Base-by-base conservation (phyloP, 805 yeast species). In the Candida vartiovaarae region DNA sequence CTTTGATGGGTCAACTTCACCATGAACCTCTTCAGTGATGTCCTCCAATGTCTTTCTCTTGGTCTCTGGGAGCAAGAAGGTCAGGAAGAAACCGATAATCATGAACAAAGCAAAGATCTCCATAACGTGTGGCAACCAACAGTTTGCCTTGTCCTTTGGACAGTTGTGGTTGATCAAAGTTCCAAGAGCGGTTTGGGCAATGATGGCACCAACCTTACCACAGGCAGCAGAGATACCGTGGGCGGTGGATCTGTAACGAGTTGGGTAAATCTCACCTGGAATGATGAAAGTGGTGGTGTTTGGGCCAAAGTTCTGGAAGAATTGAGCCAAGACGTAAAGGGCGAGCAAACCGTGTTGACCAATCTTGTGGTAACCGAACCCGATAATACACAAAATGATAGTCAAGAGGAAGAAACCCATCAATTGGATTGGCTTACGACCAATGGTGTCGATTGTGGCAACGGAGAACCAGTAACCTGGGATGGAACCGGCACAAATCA, bases 221-320 rank as follows among this genome's bases (percentile, higher is more conserved):
- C 79, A 66, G 41, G 95, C 96, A 56, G 96, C 96, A 51, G 95
- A 87, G 50, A 88, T 75, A 75, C 96, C 96, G 59, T 88, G 96
- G 39, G 96, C 95, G 54, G 95, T 80, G 25, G 95, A 87, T 81
- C 96, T 84, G 71, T 87, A 88, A 75, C 95, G 82, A 45, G 96
- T 88, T 64, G 96, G 96, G 83, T 72, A 89, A 63, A 79, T 71
- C 72, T 88, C 96, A 68, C 95, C 96, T 40, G 96, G 95, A 61
- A 85, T 75, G 59, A 88, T 79, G 63, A 88, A 88, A 43, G 96
- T 88, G 39, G 96, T 89, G 49, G 89, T 80, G 74, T 88, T 88
- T 64, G 96, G 95, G 62, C 96, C 96, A 58, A 86, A 88, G 67
- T 88, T 88, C 66, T 82, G 80, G 82, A 88, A 88, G 64, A 88